Evolutionary conservation across 1,284 basidiomycete genomes (phyloP).

Genomic region (Flammula alnicola): DNA sequence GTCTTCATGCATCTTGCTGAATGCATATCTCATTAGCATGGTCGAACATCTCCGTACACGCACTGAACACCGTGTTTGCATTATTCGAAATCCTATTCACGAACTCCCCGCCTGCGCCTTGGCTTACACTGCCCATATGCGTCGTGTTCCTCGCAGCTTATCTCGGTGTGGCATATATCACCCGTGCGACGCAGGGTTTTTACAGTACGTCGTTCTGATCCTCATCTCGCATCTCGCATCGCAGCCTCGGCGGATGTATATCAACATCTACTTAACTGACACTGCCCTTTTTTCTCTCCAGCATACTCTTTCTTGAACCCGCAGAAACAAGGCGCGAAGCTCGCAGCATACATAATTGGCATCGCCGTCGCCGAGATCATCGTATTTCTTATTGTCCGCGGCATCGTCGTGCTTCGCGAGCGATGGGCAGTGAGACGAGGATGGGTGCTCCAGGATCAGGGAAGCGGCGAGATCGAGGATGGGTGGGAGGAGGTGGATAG

Average conservation of each 20-base stretch:
- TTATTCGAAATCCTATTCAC: constrained; percentile 64
- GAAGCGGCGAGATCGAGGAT: constrained; percentile 1
- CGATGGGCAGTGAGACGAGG: constrained; percentile 10
- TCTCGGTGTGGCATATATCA: constrained; percentile 70
- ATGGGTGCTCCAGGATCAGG: background rate
- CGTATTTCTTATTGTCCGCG: constrained; percentile 49
- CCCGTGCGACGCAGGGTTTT: constrained; percentile 58
- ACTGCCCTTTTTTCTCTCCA: constrained; percentile 14
- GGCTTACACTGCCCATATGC: constrained; percentile 53
- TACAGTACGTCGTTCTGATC: constrained; percentile 53
- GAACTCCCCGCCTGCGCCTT: constrained; percentile 55
- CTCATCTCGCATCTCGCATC: too few species aligned
- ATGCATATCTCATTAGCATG: constrained; percentile 44
- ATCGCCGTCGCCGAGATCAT: constrained; percentile 52
- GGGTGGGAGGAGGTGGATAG: constrained; percentile 16
- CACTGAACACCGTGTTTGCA: constrained; percentile 63
- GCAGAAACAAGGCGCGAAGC: constrained; percentile 28
- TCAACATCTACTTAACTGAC: background rate
- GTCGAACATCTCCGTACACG: constrained; percentile 63
- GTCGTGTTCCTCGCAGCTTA: constrained; percentile 62
- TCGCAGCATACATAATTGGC: constrained; percentile 60
- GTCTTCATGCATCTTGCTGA: background rate
- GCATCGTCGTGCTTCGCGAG: constrained; percentile 37
- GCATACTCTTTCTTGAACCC: constrained; percentile 45
- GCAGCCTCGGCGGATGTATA: too few species aligned